These are phyloP conservation scores for Macrocystidia cucumis DNA, from an alignment of 1,284 basidiomycete genomes.

Conservation along the genomic window DNA sequence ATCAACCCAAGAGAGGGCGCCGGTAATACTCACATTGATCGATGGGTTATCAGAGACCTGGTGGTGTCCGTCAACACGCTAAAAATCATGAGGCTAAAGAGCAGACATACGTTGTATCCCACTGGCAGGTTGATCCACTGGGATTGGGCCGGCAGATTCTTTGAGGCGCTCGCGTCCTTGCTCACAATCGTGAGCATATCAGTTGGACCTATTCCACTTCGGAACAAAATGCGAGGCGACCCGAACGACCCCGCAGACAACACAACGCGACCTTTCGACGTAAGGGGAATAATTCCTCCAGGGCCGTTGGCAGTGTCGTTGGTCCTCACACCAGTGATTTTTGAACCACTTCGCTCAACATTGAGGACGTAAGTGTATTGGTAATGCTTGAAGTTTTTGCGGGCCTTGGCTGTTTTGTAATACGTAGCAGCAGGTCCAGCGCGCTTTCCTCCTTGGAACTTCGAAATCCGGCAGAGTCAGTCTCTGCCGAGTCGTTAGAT, in stretches of 20 bases:
- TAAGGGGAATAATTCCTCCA: conserved; percentile 47
- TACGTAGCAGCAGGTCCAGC: conserved; percentile 55
- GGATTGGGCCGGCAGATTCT: conserved; percentile 37
- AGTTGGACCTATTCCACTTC: conserved; percentile 52
- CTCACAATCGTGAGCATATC: conserved; percentile 51
- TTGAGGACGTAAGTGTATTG: conserved; percentile 41
- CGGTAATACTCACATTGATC: conserved; percentile 38
- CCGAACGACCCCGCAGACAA: conserved; percentile 51
- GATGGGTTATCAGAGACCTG: conserved; percentile 55
- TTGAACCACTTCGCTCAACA: conserved; percentile 49
- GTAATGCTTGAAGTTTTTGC: conserved; percentile 45
- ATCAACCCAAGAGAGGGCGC: conserved; percentile 1
- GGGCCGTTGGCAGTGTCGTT: conserved; percentile 49
- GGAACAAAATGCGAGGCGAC: conserved; percentile 52
- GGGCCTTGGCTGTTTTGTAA: conserved; percentile 44
- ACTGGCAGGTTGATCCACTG: conserved; percentile 57
- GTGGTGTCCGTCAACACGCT: not conserved
- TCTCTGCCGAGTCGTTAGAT: too few species aligned
- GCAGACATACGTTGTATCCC: conserved; percentile 32
- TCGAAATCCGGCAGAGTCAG: not conserved
- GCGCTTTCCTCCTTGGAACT: conserved; percentile 54
- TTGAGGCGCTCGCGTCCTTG: conserved; percentile 33
- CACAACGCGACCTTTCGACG: conserved; percentile 50
- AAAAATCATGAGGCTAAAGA: not conserved
- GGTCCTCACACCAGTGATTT: conserved; percentile 52